Evolutionary conservation across 2,329 filamentous ascomycete species (phyloP).

Genomic region (Apiospora malaysiana): DNA sequence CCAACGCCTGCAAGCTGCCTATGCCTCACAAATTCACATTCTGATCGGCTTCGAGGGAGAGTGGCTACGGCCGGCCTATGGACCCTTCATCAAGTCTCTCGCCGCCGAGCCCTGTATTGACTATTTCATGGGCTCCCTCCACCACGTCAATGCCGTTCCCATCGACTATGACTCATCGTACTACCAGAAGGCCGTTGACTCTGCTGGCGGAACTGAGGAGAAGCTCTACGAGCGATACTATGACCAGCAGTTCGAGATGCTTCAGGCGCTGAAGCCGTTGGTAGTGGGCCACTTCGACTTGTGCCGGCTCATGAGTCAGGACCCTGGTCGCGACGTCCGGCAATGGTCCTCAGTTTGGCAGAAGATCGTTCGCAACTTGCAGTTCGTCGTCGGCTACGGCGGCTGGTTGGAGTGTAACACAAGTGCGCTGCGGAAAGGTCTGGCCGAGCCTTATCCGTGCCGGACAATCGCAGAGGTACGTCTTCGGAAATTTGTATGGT

Average conservation of each 20-base stretch:
- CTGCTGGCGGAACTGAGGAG: slow-evolving; percentile 61
- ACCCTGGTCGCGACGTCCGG: slow-evolving; percentile 67
- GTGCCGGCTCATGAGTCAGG: slow-evolving; percentile 77
- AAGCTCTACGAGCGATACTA: slow-evolving; percentile 84
- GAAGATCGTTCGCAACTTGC: slow-evolving; percentile 75
- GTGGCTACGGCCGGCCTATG: slow-evolving; percentile 78
- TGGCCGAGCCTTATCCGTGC: slow-evolving; percentile 88
- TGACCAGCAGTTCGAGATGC: slow-evolving; percentile 84
- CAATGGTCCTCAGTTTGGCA: slow-evolving; percentile 72
- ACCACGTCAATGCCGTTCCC: slow-evolving; percentile 85
- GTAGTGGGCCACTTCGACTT: slow-evolving; percentile 96
- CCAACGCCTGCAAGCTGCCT: slow-evolving; percentile 70
- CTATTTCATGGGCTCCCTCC: slow-evolving; percentile 91
- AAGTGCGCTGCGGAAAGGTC: slow-evolving; percentile 84
- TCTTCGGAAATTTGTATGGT: slow-evolving; percentile 27
- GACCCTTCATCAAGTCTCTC: slow-evolving; percentile 61
- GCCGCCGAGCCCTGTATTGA: slow-evolving; percentile 71
- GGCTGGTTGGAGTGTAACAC: slow-evolving; percentile 92
- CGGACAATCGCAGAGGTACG: slow-evolving; percentile 76
- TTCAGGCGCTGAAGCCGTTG: slow-evolving; percentile 71
- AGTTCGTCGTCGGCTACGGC: slow-evolving; percentile 72
- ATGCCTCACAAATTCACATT: slow-evolving; percentile 74
- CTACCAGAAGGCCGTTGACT: slow-evolving; percentile 68
- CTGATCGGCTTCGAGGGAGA: slow-evolving; percentile 93
- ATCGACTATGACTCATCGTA: slow-evolving; percentile 81